Percentiles rank a stretch among this genome's conserved stretches.
Evolutionary conservation across 2,329 filamentous ascomycete genomes (phyloP).

Genomic region (Fusarium sp.): DNA sequence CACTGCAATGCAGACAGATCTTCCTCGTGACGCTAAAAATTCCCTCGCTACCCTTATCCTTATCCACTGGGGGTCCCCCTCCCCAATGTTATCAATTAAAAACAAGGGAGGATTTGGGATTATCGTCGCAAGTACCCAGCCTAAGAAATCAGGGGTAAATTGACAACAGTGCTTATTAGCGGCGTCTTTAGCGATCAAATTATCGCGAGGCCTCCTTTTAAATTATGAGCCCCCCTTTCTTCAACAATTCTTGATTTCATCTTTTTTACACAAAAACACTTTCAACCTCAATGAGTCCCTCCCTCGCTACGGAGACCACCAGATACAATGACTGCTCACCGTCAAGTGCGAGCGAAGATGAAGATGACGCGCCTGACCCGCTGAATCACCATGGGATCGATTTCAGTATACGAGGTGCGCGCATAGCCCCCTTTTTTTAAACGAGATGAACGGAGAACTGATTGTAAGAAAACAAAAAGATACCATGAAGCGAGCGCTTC

Average conservation of each 20-base stretch:
- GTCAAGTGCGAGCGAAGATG: constrained; percentile 35
- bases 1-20: not conserved
- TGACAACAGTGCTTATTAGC: constrained; percentile 15
- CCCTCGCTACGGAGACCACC: constrained; percentile 27
- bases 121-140: constrained; percentile 11
- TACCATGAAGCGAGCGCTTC: constrained; percentile 36
- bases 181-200: not conserved
- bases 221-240: constrained; percentile 18
- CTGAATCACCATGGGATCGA: constrained; percentile 26
- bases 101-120: constrained; percentile 5
- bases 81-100: constrained; percentile 38
- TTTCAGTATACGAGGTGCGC: constrained; percentile 31
- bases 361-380: constrained; percentile 30
- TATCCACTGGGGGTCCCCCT: constrained; percentile 26
- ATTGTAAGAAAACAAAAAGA: constrained; percentile 31
- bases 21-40: constrained; percentile 14
- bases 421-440: not conserved
- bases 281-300: constrained; percentile 31
- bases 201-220: not conserved
- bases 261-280: not conserved
- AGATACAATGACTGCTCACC: constrained; percentile 37
- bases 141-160: constrained; percentile 29
- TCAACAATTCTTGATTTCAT: not conserved
- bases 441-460: not conserved
- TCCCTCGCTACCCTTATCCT: not conserved